Conservation (phyloP, 2,329 filamentous ascomycete genomes). For the Sporothrix mexicana region DNA sequence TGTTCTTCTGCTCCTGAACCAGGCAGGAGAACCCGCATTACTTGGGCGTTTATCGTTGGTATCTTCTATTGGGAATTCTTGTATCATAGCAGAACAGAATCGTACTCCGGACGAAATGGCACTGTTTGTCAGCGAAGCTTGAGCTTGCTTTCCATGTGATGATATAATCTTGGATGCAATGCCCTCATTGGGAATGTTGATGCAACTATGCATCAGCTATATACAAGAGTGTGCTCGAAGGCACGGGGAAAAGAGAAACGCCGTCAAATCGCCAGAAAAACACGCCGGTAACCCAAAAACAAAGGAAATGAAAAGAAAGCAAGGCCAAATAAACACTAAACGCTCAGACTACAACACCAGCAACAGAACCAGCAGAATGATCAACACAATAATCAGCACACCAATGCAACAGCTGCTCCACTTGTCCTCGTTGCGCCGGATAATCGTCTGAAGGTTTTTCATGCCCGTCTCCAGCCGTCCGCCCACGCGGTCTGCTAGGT, state of each 20-base stretch:
- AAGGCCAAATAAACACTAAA: too few species aligned
- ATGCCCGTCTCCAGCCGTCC: constrained; percentile 85
- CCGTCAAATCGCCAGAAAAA: neutral
- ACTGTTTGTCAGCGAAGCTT: too few species aligned
- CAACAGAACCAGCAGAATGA: constrained; percentile 82
- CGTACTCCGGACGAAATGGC: neutral
- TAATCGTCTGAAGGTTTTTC: constrained; percentile 82
- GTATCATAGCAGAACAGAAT: neutral
- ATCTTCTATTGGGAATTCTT: neutral
- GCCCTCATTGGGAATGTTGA: neutral
- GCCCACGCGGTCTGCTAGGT: constrained; percentile 83
- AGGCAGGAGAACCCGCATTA: neutral
- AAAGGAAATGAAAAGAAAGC: neutral
- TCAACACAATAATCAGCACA: constrained; percentile 84
- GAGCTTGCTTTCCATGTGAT: neutral
- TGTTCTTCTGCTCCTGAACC: neutral
- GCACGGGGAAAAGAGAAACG: too few species aligned
- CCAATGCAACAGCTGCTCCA: constrained; percentile 90
- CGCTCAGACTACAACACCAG: constrained; percentile 56
- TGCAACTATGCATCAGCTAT: too few species aligned
- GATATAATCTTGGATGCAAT: neutral
- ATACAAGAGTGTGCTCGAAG: too few species aligned
- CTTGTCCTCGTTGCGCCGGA: constrained; percentile 87
- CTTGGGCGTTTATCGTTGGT: constrained; percentile 21
- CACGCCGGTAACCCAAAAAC: neutral